phyloP scores from a whole-genome alignment of 2,329 filamentous ascomycete genomes.

The Zasmidium cellare region DNA sequence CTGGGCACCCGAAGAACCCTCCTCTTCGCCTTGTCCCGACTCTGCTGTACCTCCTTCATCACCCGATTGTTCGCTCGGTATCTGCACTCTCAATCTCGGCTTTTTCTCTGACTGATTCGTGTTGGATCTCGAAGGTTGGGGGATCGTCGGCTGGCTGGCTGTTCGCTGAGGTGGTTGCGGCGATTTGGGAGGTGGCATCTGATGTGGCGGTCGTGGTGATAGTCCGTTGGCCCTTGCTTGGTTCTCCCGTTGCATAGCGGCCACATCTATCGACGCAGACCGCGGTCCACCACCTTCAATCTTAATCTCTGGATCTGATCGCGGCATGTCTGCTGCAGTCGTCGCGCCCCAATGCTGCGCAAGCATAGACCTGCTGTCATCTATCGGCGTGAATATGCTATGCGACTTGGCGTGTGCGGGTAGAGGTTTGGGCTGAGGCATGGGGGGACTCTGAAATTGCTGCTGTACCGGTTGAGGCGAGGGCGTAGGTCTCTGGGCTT shows the following conservation, averaged over 20 bases:
- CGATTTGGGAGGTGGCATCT: conserved; percentile 32
- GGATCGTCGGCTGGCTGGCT: conserved; percentile 61
- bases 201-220: conserved; percentile 57
- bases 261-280: conserved; percentile 66
- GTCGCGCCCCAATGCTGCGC: conserved; percentile 71
- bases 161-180: conserved; percentile 49
- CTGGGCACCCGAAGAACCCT: conserved; percentile 42
- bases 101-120: conserved; percentile 69
- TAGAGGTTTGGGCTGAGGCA: conserved; percentile 65
- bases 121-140: conserved; percentile 75
- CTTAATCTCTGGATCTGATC: conserved; percentile 45
- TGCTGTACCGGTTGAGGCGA: conserved; percentile 54
- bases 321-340: conserved; percentile 52
- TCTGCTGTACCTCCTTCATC: conserved; percentile 74
- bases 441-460: conserved; percentile 53
- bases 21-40: conserved; percentile 59
- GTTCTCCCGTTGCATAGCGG: conserved; percentile 53
- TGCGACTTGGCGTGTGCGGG: conserved; percentile 65
- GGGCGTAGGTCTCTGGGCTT: conserved; percentile 38
- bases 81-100: conserved; percentile 88
- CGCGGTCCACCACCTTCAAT: conserved; percentile 48
- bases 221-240: conserved; percentile 41
- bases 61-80: conserved; percentile 80
- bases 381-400: conserved; percentile 97
- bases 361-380: conserved; percentile 84